A percentile compares a stretch with the other conserved stretches of the same genome.
phyloP scores from a whole-genome alignment of 2,329 filamentous ascomycete species.

The Monilinia fructicola region DNA sequence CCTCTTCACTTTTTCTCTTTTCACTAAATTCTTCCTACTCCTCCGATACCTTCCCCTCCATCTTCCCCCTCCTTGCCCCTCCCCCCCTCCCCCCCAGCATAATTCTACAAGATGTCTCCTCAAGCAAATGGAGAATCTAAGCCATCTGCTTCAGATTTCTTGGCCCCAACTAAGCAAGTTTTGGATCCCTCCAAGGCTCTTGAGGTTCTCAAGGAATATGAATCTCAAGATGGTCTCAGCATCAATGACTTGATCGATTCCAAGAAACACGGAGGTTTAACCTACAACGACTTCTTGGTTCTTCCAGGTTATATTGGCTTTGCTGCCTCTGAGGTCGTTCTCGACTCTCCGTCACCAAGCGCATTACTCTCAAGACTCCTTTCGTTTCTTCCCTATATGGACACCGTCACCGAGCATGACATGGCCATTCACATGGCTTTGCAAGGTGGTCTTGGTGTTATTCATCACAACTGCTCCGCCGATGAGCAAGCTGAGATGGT shows the following conservation, averaged over 20 bases:
- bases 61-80: conserved; percentile 27
- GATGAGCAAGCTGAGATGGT: conserved; percentile 99
- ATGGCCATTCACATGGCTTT: conserved; percentile 98
- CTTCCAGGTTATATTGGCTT: conserved; percentile 98
- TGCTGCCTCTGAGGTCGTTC: conserved; percentile 80
- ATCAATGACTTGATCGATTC: conserved; percentile 87
- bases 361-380: conserved; percentile 92
- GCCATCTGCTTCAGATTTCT: conserved; percentile 42
- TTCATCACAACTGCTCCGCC: conserved; percentile 99
- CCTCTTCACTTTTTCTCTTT: conserved; percentile 33
- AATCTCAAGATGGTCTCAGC: conserved; percentile 79
- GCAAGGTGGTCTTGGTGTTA: conserved; percentile 85
- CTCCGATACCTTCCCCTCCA: conserved; percentile 34
- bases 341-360: conserved; percentile 95
- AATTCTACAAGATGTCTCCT: conserved; percentile 58
- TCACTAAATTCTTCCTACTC: conserved; percentile 39
- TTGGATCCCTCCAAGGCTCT: conserved; percentile 75
- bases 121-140: conserved; percentile 64
- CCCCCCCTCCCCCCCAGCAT: background rate
- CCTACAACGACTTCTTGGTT: conserved; percentile 98
- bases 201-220: conserved; percentile 79
- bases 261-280: conserved; percentile 86
- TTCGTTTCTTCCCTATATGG: conserved; percentile 98
- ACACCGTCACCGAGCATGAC: conserved; percentile 98
- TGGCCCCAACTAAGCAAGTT: conserved; percentile 46